Evolutionary conservation across 768 basidiomycete species (phyloP), one percentile per base, ranked within the genome.

Genomic region (Boletales sp.): DNA sequence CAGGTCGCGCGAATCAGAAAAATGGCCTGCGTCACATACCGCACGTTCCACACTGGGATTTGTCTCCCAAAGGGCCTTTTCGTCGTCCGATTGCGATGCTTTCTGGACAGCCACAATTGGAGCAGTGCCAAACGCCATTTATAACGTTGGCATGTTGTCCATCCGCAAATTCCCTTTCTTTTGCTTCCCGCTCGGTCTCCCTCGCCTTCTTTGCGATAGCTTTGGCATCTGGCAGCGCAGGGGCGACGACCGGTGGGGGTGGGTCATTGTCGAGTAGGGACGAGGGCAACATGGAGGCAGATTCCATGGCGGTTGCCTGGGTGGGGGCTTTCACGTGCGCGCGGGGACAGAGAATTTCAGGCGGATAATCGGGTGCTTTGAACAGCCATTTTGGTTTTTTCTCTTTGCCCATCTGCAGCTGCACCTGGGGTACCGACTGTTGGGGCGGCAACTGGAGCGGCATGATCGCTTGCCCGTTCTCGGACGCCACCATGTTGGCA

Each of bases 61-160:
- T 92, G 62, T 90, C 85, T 8, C 94, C 94, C 41, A 92, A 72
- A 2, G 91, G 93, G 1, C 94, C 93, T 60, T 94, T 94, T 57
- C 92, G 76, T 53, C 90, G 73, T 3, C 93, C 93, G 38, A 92
- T 73, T 3, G 91, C 90, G 50, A 95, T 84, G 58, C 72, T 82
- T 62, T 91, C 92, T 0, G 94, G 94, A 63, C 89, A 89, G 6
- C 94, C 94, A 59, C 91, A 97, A 62, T 93, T 95, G 17, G 90
- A 92, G 64, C 94, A 97, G 70, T 93, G 90, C 94, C 94, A 97
- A 5, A 89, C 77, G 1, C 90, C 91, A 56, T 93, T 74, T 63
- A 93, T 86, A 58, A 81, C 75, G 63, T 91, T 89, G 35, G 84
- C 76, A 60, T 89, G 89, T 62, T 90, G 87, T 8, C 88, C 86